Percentiles rank a stretch among this genome's conserved stretches.
Conservation (phyloP, 2,329 filamentous ascomycete genomes). For the Macrophomina pseudophaseolina region DNA sequence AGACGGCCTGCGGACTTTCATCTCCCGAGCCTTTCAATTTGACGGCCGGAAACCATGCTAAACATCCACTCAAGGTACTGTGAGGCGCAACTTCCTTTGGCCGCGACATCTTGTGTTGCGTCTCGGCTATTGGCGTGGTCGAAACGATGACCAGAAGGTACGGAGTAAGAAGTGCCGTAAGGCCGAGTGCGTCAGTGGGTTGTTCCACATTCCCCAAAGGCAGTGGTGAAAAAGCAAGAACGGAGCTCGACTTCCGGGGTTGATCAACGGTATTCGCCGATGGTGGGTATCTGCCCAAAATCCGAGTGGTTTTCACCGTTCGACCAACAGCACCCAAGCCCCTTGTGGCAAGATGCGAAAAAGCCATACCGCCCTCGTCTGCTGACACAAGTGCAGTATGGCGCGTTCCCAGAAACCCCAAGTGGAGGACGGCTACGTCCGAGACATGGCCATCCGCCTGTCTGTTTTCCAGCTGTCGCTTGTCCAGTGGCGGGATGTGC, state of each 20-base stretch:
- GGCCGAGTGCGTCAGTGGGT: constrained; percentile 81
- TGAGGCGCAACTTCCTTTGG: constrained; percentile 92
- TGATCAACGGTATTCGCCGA: constrained; percentile 66
- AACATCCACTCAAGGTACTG: constrained; percentile 87
- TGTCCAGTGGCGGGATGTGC: constrained; percentile 77
- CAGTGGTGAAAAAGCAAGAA: constrained; percentile 87
- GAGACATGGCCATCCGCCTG: constrained; percentile 82
- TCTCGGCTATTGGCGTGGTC: constrained; percentile 93
- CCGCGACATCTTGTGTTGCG: constrained; percentile 89
- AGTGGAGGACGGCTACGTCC: constrained; percentile 78
- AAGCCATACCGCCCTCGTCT: constrained; percentile 95
- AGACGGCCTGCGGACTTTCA: constrained; percentile 69
- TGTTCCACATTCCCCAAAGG: constrained; percentile 95
- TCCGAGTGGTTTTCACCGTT: constrained; percentile 85
- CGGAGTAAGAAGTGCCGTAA: constrained; percentile 94
- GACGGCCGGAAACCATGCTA: constrained; percentile 97
- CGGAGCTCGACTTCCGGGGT: constrained; percentile 86
- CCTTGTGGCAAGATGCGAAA: constrained; percentile 92
- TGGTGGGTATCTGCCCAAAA: constrained; percentile 88
- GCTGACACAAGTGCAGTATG: constrained; percentile 95
- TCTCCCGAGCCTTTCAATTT: constrained; percentile 80
- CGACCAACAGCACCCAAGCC: constrained; percentile 86
- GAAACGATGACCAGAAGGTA: constrained; percentile 97
- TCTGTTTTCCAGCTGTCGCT: constrained; percentile 66
- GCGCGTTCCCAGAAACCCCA: constrained; percentile 93